phyloP scores from a whole-genome alignment of 2,329 filamentous ascomycete genomes.

The Leptodontidium sp. region DNA sequence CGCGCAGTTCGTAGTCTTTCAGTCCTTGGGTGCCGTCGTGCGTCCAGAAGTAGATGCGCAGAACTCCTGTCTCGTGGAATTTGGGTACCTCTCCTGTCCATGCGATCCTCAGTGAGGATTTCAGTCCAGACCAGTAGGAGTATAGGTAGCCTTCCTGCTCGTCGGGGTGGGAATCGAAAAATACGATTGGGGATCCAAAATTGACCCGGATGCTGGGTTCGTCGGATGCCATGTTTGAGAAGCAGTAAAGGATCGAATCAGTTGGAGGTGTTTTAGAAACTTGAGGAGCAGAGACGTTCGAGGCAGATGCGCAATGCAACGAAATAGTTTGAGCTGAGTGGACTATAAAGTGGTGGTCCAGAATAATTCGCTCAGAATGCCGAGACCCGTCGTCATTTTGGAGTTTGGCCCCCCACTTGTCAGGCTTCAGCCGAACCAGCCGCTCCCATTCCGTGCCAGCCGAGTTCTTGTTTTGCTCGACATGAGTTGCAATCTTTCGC shows the following conservation, averaged over 20 bases:
- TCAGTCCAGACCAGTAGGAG: constrained; percentile 39
- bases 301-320: not conserved
- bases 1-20: constrained; percentile 41
- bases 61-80: constrained; percentile 35
- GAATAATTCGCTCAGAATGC: constrained; percentile 9
- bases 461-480: not conserved
- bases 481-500: not conserved
- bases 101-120: constrained; percentile 37
- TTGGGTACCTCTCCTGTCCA: constrained; percentile 41
- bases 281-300: not conserved
- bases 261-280: not conserved
- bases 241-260: not conserved
- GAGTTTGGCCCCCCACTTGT: not conserved
- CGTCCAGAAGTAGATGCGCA: constrained; percentile 42
- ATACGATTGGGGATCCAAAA: constrained; percentile 38
- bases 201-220: constrained; percentile 25
- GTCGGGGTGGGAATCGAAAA: constrained; percentile 44
- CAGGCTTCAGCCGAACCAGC: not conserved
- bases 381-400: constrained; percentile 14
- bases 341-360: not conserved
- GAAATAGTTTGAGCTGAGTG: not conserved
- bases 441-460: not conserved
- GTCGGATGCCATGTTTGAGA: constrained; percentile 15
- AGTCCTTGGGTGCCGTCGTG: constrained; percentile 38
- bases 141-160: constrained; percentile 40